Percentiles rank a stretch among this genome's conserved stretches.
phyloP scores from a whole-genome alignment of 2,329 filamentous ascomycete species.

The Fusarium dlaminii region DNA sequence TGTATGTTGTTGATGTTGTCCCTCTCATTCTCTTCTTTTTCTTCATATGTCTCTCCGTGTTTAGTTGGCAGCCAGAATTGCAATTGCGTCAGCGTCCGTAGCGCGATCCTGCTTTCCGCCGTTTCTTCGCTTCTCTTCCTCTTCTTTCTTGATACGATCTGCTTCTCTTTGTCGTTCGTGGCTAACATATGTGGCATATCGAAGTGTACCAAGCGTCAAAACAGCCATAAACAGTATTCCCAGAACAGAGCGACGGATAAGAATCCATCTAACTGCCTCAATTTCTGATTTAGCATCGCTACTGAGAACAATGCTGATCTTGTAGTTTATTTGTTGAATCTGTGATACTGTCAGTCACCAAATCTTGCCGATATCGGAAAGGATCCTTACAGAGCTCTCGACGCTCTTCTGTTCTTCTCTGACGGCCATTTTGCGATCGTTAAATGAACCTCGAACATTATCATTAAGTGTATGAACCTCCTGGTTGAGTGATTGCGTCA shows the following conservation, averaged over 20 bases:
- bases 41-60: neutral
- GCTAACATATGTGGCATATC: constrained; percentile 66
- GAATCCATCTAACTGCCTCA: constrained; percentile 88
- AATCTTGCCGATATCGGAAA: neutral
- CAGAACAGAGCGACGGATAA: constrained; percentile 70
- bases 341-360: constrained; percentile 46
- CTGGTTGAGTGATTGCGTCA: constrained; percentile 85
- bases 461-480: constrained; percentile 85
- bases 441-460: constrained; percentile 93
- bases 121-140: constrained; percentile 54
- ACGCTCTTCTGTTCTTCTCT: constrained; percentile 86
- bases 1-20: constrained; percentile 3
- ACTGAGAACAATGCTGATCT: constrained; percentile 89
- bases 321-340: constrained; percentile 96
- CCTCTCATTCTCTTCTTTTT: neutral
- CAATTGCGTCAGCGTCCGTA: constrained; percentile 62
- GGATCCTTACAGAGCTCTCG: constrained; percentile 75
- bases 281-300: constrained; percentile 93
- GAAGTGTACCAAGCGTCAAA: constrained; percentile 66
- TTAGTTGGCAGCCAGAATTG: constrained; percentile 67
- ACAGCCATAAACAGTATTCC: constrained; percentile 75
- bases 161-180: constrained; percentile 60
- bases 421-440: constrained; percentile 93
- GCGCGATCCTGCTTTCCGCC: constrained; percentile 58
- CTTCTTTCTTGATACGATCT: constrained; percentile 54